phyloP scores from a whole-genome alignment of 129 eudicot genomes.

The sunflower (Helianthus annuus) region HanXRQr2.0-SUNRISE NC_035441.2:161125655-161126154 shows the following conservation, averaged over 20 bases:
- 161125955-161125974: slow-evolving; percentile 57
- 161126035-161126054: background rate
- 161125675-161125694: background rate
- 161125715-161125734: slow-evolving; percentile 56
- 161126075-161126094: background rate
- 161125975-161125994: slow-evolving; percentile 58
- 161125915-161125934: slow-evolving; percentile 56
- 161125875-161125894: slow-evolving; percentile 49
- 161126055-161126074: background rate
- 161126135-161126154: slow-evolving; percentile 28
- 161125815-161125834: slow-evolving; percentile 41
- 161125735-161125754: background rate
- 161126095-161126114: background rate
- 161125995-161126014: slow-evolving; percentile 53
- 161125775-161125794: background rate
- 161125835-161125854: slow-evolving; percentile 56
- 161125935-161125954: slow-evolving; percentile 48
- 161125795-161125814: background rate
- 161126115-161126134: slow-evolving; percentile 50
- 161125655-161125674: background rate
- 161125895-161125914: slow-evolving; percentile 42
- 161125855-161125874: slow-evolving; percentile 50
- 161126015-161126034: slow-evolving; percentile 8
- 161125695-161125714: slow-evolving; percentile 2
- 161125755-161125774: background rate